Percentiles rank a stretch among this genome's conserved stretches.
These are phyloP conservation scores for Candida succiphila DNA, from an alignment of 805 yeast species.

Conservation along the genomic window DNA sequence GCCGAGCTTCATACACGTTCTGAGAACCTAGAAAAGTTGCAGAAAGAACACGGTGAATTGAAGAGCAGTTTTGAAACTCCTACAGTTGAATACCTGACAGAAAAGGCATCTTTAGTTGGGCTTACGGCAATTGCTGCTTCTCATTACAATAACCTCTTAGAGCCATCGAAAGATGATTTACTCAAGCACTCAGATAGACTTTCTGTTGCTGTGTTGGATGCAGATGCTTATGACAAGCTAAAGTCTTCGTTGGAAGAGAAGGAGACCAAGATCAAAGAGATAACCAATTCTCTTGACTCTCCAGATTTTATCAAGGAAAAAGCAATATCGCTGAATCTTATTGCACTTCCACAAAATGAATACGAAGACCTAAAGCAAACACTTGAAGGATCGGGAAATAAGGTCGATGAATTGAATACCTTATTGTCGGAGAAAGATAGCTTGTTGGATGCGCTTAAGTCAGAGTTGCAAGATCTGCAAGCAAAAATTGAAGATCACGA, in stretches of 20 bases:
- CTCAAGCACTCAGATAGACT: neutral
- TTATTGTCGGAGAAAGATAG: too few relatives aligned
- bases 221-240: conserved; percentile 1
- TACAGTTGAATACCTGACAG: neutral
- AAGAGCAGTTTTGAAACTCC: neutral
- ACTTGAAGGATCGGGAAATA: too few relatives aligned
- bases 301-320: conserved; percentile 8
- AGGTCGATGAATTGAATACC: too few relatives aligned
- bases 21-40: neutral
- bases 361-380: neutral
- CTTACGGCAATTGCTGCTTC: too few relatives aligned
- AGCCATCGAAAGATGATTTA: conserved; percentile 22
- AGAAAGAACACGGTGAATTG: conserved; percentile 4
- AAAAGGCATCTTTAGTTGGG: neutral
- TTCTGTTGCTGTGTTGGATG: conserved; percentile 19
- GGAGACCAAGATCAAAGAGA: neutral
- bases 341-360: conserved; percentile 11
- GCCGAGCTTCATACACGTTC: neutral
- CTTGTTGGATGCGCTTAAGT: too few relatives aligned
- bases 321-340: conserved; percentile 23
- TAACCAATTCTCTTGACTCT: neutral
- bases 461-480: conserved; percentile 6
- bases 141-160: conserved; percentile 7
- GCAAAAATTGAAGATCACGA: conserved; percentile 18
- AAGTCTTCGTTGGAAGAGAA: neutral